phyloP scores from a whole-genome alignment of 192 early-diverging fungal genomes.

The Entophlyctis helioformis region DNA sequence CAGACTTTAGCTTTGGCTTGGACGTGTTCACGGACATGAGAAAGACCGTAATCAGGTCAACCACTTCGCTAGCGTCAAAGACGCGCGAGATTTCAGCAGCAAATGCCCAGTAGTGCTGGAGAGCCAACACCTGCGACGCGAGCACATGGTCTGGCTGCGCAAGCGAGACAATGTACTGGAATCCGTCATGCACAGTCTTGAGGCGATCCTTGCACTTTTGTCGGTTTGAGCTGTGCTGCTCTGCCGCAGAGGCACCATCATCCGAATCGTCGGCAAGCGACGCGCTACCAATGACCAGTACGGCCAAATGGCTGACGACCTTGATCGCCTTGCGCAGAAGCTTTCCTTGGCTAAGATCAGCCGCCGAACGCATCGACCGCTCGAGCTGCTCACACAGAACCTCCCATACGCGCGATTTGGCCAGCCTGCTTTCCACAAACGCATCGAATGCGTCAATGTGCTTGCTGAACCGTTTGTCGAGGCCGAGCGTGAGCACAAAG shows the following conservation, averaged over 20 bases:
- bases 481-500: conserved; percentile 42
- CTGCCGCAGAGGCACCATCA: too few relatives aligned
- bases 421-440: conserved; percentile 43
- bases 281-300: conserved; percentile 45
- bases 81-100: conserved; percentile 23
- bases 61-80: conserved; percentile 10
- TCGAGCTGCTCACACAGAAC: conserved; percentile 16
- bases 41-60: conserved; percentile 15
- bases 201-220: too few relatives aligned
- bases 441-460: conserved; percentile 43
- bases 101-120: conserved; percentile 23
- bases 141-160: conserved; percentile 37
- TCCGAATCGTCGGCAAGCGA: too few relatives aligned
- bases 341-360: conserved; percentile 18
- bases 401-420: conserved; percentile 18
- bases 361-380: conserved; percentile 23
- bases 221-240: too few relatives aligned
- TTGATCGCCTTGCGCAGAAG: conserved; percentile 45
- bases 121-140: conserved; percentile 46
- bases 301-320: conserved; percentile 48
- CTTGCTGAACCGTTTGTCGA: conserved; percentile 47
- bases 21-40: too few relatives aligned
- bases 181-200: conserved; percentile 18
- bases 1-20: too few relatives aligned
- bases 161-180: conserved; percentile 35